These are phyloP conservation scores for Pleurotus platypus DNA, from an alignment of 768 basidiomycete genomes.

Conservation along the genomic window DNA sequence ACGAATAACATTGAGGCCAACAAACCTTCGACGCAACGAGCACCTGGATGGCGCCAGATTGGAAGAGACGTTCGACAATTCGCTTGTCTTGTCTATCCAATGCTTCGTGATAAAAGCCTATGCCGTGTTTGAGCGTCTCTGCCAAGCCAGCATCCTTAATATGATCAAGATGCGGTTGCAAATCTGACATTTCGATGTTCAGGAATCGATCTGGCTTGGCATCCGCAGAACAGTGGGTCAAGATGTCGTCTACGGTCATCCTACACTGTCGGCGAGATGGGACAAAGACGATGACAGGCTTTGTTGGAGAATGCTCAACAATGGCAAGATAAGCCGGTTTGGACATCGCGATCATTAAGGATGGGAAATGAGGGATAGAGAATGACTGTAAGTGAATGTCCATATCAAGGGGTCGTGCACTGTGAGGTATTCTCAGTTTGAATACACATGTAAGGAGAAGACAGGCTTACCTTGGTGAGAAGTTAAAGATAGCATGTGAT, in stretches of 20 bases:
- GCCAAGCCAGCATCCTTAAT: conserved; percentile 70
- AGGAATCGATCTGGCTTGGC: conserved; percentile 83
- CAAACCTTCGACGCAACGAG: conserved; percentile 88
- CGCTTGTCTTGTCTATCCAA: conserved; percentile 88
- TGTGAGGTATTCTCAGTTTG: conserved; percentile 24
- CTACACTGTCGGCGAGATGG: conserved; percentile 91
- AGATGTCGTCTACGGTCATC: conserved; percentile 88
- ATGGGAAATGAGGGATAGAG: conserved; percentile 95
- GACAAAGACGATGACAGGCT: conserved; percentile 91
- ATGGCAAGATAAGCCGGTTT: conserved; percentile 96
- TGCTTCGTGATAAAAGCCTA: conserved; percentile 96
- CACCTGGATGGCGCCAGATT: conserved; percentile 92
- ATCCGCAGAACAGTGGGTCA: conserved; percentile 86
- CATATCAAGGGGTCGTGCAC: conserved; percentile 95
- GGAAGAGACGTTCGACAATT: conserved; percentile 89
- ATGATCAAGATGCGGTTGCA: conserved; percentile 87
- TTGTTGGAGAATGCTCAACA: conserved; percentile 77
- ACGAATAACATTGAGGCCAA: conserved; percentile 1
- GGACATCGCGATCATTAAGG: conserved; percentile 98
- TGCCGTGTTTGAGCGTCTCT: conserved; percentile 83
- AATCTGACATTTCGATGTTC: conserved; percentile 78
- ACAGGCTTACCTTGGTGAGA: conserved; percentile 73
- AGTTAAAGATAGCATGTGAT: conserved; percentile 95
- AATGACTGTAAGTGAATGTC: conserved; percentile 97
- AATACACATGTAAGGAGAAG: neutral